phyloP scores from a whole-genome alignment of 768 basidiomycete genomes.

The Russula brevipes region DNA sequence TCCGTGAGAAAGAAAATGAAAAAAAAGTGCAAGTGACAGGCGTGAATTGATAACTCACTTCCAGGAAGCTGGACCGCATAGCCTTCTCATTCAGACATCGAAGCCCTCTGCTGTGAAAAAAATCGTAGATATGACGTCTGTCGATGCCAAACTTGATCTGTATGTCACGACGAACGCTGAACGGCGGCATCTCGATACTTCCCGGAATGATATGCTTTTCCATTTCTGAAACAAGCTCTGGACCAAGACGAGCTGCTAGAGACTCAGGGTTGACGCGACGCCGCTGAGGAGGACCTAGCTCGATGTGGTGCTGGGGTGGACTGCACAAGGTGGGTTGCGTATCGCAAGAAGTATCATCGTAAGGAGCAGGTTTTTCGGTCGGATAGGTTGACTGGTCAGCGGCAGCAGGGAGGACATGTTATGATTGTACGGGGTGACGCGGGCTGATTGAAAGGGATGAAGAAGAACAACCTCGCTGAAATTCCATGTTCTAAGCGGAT shows the following conservation, averaged over 20 bases:
- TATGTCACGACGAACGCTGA: constrained; percentile 61
- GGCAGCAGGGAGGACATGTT: constrained; percentile 8
- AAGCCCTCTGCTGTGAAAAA: constrained; percentile 56
- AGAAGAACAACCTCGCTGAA: constrained; percentile 9
- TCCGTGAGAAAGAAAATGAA: neutral
- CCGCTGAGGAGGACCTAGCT: constrained; percentile 31
- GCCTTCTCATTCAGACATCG: constrained; percentile 27
- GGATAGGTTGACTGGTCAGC: constrained; percentile 11
- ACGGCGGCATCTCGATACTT: constrained; percentile 69
- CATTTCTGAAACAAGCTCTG: constrained; percentile 64
- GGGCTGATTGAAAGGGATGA: constrained; percentile 1
- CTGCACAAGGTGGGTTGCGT: constrained; percentile 1
- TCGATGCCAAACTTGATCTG: constrained; percentile 68
- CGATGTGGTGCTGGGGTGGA: constrained; percentile 6
- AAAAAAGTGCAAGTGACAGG: neutral
- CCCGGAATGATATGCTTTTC: constrained; percentile 66
- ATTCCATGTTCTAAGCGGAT: neutral
- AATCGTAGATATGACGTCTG: constrained; percentile 72
- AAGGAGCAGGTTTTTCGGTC: constrained; percentile 2
- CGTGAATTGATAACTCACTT: constrained; percentile 15
- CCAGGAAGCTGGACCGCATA: constrained; percentile 20
- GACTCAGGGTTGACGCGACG: constrained; percentile 62
- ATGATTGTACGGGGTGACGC: constrained; percentile 10
- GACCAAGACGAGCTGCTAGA: constrained; percentile 59
- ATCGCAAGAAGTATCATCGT: constrained; percentile 1